These are phyloP conservation scores for Curvularia eragrostidis DNA, from an alignment of 2,329 filamentous ascomycete genomes.

Conservation along the genomic window DNA sequence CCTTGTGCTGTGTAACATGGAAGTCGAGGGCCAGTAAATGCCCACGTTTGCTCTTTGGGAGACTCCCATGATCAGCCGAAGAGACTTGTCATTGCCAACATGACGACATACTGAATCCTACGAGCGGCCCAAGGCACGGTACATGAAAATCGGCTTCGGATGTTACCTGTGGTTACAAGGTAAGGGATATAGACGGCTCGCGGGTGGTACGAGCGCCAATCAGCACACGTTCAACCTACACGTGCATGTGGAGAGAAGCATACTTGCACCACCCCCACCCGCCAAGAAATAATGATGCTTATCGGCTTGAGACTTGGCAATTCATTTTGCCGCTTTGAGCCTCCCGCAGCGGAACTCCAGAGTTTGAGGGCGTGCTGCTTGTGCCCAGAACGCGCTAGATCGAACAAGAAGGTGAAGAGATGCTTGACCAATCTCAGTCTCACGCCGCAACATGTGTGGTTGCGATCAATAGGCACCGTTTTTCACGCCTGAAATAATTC, in stretches of 20 bases:
- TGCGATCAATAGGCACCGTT: constrained; percentile 18
- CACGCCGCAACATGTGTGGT: constrained; percentile 19
- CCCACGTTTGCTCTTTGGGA: not conserved
- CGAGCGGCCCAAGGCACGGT: too few relatives aligned
- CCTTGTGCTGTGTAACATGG: not conserved
- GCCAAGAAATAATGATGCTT: not conserved
- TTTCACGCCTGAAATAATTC: constrained; percentile 18
- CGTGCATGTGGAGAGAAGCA: constrained; percentile 1
- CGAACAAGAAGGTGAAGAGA: not conserved
- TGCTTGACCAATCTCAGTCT: constrained; percentile 17
- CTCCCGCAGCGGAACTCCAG: not conserved
- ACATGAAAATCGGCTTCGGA: not conserved
- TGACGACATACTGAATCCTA: not conserved
- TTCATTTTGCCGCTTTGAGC: not conserved
- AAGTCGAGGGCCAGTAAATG: not conserved
- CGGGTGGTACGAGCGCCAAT: not conserved
- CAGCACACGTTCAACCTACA: not conserved
- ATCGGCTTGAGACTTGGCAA: not conserved
- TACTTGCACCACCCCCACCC: not conserved
- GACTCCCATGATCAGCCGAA: not conserved
- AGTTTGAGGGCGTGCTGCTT: not conserved
- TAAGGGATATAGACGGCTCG: not conserved
- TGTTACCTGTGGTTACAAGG: not conserved
- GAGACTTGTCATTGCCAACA: not conserved
- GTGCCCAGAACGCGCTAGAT: constrained; percentile 1